A percentile compares a stretch with the other conserved stretches of the same genome.
Conservation (phyloP, 2,329 filamentous ascomycete genomes). For the Trichoderma atroviride region DNA sequence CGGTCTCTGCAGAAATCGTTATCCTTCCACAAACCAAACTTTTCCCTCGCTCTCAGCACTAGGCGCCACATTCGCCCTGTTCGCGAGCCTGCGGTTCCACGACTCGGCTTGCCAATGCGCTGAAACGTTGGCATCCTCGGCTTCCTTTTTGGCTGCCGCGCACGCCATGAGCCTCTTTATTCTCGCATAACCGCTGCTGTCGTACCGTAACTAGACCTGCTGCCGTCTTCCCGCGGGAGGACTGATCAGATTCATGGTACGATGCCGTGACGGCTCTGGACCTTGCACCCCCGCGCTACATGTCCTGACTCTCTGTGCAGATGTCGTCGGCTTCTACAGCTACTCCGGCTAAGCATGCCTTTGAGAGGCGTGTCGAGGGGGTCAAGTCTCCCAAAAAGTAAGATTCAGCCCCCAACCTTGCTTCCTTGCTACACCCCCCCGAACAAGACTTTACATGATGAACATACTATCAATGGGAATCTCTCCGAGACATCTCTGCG, state of each 20-base stretch:
- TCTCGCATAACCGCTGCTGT: slow-evolving; percentile 12
- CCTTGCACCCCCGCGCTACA: slow-evolving; percentile 17
- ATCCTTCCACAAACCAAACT: slow-evolving; percentile 21
- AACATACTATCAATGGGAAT: slow-evolving; percentile 99
- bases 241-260: slow-evolving; percentile 29
- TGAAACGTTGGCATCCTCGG: slow-evolving; percentile 27
- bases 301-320: slow-evolving; percentile 43
- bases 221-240: slow-evolving; percentile 26
- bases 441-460: slow-evolving; percentile 60
- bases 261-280: slow-evolving; percentile 15
- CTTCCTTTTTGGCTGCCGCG: slow-evolving; percentile 29
- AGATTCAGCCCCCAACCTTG: slow-evolving; percentile 38
- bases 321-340: slow-evolving; percentile 73
- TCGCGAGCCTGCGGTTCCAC: slow-evolving; percentile 23
- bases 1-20: slow-evolving; percentile 12
- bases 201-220: slow-evolving; percentile 26
- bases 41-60: slow-evolving; percentile 11
- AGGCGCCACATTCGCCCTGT: not conserved
- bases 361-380: slow-evolving; percentile 80
- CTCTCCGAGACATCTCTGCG: slow-evolving; percentile 96
- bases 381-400: slow-evolving; percentile 90
- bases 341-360: slow-evolving; percentile 70
- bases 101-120: slow-evolving; percentile 30
- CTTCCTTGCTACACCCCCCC: not conserved
- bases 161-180: slow-evolving; percentile 24